Base-by-base conservation (phyloP, 768 basidiomycete species). In the Xerocomellus chrysenteron region DNA sequence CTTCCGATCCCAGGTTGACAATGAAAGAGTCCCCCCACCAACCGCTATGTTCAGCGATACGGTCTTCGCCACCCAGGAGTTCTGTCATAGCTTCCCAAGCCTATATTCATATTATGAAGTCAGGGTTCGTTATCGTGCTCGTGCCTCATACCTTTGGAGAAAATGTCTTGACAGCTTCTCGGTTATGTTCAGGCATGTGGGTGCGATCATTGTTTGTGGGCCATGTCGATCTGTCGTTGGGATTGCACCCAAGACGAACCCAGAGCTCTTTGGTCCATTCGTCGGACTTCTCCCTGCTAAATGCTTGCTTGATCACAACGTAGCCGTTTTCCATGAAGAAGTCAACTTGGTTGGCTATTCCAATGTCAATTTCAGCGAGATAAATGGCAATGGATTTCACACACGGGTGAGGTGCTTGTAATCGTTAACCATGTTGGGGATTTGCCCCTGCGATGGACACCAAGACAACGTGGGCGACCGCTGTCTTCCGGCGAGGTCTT, bases 241-340 rank as follows among this genome's bases (percentile, higher is more conserved):
- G 80, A 62, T 84, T 78, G 55, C 80, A 64, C 30, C 78, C 80
- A 43, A 85, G 72, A 16, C 82, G 76, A 46, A 75, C 61, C 82
- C 82, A 87, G 21, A 87, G 67, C 42, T 79, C 74, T 46, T 76
- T 69, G 7, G 79, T 81, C 73, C 77, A 84, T n/a, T 79, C 76
- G 17, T 63, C 74, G 19, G 52, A 50, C 58, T 81, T 75, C 65
- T 80, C 80, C 58, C 72, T 74, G 14, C 79, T 76, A 63, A 86
- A 86, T 0, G 81, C 84, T 39, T 75, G 62, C 60, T 79, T 76
- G 60, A 86, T 77, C 26, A 80, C 70, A 42, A 86, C 70, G 58
- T 78, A 85, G 6, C 84, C 84, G 57, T 83, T 70, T 56, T 82
- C 74, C 42, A 86, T 73, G 66, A 85, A 86, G 61, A 82, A 78